Evolutionary conservation across 1,284 basidiomycete species (phyloP).

Genomic region (Ceraceosorus bombacis): DNA sequence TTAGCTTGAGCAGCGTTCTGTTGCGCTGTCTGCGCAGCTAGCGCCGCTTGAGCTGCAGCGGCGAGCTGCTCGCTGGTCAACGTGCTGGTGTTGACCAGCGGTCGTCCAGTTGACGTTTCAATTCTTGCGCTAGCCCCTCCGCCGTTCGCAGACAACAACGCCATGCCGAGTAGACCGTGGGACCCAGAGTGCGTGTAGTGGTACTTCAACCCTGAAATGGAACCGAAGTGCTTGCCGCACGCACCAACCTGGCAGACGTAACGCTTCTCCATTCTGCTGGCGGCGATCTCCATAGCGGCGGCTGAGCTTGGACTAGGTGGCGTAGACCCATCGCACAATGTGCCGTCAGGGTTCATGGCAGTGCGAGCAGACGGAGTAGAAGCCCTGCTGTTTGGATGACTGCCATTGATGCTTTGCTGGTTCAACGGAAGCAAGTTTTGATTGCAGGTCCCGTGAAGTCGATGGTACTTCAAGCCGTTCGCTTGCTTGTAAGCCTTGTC

Average conservation of each 20-base stretch:
- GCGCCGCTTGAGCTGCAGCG: conserved; percentile 38
- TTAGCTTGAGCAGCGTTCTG: too few relatives aligned
- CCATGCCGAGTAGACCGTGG: conserved; percentile 55
- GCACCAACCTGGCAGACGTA: conserved; percentile 47
- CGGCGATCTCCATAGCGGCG: not conserved
- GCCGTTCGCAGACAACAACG: conserved; percentile 40
- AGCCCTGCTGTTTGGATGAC: not conserved
- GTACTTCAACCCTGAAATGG: conserved; percentile 60
- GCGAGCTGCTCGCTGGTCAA: conserved; percentile 41
- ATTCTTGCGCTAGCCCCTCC: conserved; percentile 44
- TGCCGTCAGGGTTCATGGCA: conserved; percentile 1
- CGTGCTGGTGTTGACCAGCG: conserved; percentile 41
- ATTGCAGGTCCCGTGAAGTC: conserved; percentile 78
- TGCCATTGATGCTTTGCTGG: conserved; percentile 2
- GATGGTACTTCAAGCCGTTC: conserved; percentile 92
- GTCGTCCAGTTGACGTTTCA: conserved; percentile 38
- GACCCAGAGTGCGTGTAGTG: conserved; percentile 96
- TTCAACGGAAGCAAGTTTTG: conserved; percentile 24
- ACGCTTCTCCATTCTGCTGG: conserved; percentile 14
- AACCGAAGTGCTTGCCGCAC: conserved; percentile 90
- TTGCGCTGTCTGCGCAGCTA: conserved; percentile 20
- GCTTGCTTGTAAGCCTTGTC: conserved; percentile 99
- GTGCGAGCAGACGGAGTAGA: not conserved
- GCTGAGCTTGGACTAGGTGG: conserved; percentile 1
- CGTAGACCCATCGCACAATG: conserved; percentile 1